A percentile compares a stretch with the other conserved stretches of the same genome.
Evolutionary conservation across 441 rosid species (phyloP).

Genomic region (Erodium moschatum): DNA sequence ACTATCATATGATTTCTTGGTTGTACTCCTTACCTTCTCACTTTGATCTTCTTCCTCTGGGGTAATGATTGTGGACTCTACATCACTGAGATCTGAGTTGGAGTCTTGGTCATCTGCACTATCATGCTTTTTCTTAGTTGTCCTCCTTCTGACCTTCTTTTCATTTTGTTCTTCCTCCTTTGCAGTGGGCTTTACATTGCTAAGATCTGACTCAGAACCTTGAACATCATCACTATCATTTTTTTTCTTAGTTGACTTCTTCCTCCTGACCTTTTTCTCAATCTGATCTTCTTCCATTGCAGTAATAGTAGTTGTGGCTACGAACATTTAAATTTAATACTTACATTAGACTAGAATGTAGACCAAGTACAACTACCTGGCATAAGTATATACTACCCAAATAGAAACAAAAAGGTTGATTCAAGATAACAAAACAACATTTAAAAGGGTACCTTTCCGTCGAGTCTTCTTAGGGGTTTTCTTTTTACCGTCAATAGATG

Average conservation of each 20-base stretch:
- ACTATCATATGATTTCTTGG: constrained; percentile 33
- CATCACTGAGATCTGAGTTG: not conserved
- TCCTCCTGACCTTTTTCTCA: constrained; percentile 46
- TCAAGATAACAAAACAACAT: not conserved
- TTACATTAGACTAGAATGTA: constrained; percentile 1
- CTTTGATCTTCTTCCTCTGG: constrained; percentile 1
- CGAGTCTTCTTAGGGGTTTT: constrained; percentile 28
- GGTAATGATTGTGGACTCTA: not conserved
- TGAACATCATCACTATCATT: not conserved
- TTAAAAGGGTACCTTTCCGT: constrained; percentile 35
- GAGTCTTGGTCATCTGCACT: not conserved
- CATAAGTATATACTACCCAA: constrained; percentile 9
- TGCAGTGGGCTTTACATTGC: not conserved
- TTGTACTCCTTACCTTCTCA: constrained; percentile 21
- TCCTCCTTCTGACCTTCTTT: not conserved
- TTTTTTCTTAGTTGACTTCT: constrained; percentile 18
- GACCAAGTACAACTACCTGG: not conserved
- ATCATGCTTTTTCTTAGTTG: not conserved
- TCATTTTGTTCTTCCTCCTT: not conserved
- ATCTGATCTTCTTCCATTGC: constrained; percentile 36
- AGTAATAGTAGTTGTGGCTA: constrained; percentile 36
- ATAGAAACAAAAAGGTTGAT: constrained; percentile 7
- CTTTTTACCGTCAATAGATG: constrained; percentile 23
- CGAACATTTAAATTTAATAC: constrained; percentile 13
- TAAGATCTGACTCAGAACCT: not conserved